phyloP scores from a whole-genome alignment of 2,329 filamentous ascomycete species.

The Pochonia chlamydosporia region DNA sequence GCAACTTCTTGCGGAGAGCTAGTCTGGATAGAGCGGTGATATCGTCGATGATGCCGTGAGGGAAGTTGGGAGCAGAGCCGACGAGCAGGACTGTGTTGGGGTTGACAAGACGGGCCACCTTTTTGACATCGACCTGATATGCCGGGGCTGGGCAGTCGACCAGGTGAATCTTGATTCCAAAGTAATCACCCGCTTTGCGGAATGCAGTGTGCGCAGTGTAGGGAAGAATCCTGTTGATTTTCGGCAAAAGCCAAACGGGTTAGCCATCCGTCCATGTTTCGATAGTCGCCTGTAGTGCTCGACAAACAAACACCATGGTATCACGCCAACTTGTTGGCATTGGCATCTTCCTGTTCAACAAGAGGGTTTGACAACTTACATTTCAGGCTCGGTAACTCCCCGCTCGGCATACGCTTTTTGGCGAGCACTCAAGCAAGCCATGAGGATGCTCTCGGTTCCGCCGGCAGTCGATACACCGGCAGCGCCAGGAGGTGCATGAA shows the following conservation, averaged over 20 bases:
- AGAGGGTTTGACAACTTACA: conserved; percentile 58
- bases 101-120: conserved; percentile 82
- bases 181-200: conserved; percentile 91
- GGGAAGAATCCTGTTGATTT: conserved; percentile 68
- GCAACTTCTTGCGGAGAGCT: conserved; percentile 71
- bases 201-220: conserved; percentile 95
- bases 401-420: conserved; percentile 85
- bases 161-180: conserved; percentile 90
- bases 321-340: too few relatives aligned
- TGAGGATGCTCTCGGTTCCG: conserved; percentile 93
- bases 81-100: conserved; percentile 91
- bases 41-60: conserved; percentile 96
- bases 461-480: conserved; percentile 88
- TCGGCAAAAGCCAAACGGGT: background rate
- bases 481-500: conserved; percentile 79
- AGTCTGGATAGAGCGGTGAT: conserved; percentile 80
- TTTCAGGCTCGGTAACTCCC: conserved; percentile 87
- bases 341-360: background rate
- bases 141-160: conserved; percentile 79
- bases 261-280: background rate
- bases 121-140: conserved; percentile 76
- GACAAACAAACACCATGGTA: background rate
- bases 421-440: conserved; percentile 86
- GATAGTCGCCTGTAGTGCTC: too few relatives aligned
- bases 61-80: conserved; percentile 94